Conservation (phyloP, 768 basidiomycete genomes). For the Kwoniella dejecticola region DNA sequence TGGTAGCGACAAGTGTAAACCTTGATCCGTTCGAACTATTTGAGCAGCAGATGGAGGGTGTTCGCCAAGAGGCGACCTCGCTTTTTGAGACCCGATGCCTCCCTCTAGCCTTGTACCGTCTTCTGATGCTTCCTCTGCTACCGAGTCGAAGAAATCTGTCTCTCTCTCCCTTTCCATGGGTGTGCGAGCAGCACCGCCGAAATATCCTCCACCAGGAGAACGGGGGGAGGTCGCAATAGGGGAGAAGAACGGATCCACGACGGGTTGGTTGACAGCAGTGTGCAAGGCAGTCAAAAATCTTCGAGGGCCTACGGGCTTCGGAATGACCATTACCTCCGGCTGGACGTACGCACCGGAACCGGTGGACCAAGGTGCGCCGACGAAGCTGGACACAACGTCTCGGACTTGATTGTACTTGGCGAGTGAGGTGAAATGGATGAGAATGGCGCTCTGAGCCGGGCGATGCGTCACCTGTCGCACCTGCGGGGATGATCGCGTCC, state of each 20-base stretch:
- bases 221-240: slow-evolving; percentile 93
- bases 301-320: slow-evolving; percentile 94
- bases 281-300: slow-evolving; percentile 88
- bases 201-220: slow-evolving; percentile 67
- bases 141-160: slow-evolving; percentile 41
- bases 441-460: slow-evolving; percentile 56
- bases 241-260: slow-evolving; percentile 84
- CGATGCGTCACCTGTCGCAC: slow-evolving; percentile 61
- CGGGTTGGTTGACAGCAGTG: slow-evolving; percentile 81
- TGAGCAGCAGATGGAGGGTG: slow-evolving; percentile 32
- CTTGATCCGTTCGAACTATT: slow-evolving; percentile 28
- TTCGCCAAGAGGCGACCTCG: slow-evolving; percentile 35
- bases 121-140: slow-evolving; percentile 30
- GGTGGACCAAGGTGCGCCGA: slow-evolving; percentile 59
- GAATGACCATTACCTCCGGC: slow-evolving; percentile 93
- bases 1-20: slow-evolving; percentile 36
- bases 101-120: slow-evolving; percentile 4
- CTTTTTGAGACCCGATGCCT: slow-evolving; percentile 23
- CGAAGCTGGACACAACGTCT: slow-evolving; percentile 74
- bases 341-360: slow-evolving; percentile 50
- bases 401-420: slow-evolving; percentile 84
- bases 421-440: slow-evolving; percentile 89
- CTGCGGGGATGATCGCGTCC: slow-evolving; percentile 73
- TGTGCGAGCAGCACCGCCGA: slow-evolving; percentile 47
- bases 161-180: slow-evolving; percentile 15